These are phyloP conservation scores for Wakefieldia striispora DNA, from an alignment of 768 basidiomycete genomes.

Conservation along the genomic window DNA sequence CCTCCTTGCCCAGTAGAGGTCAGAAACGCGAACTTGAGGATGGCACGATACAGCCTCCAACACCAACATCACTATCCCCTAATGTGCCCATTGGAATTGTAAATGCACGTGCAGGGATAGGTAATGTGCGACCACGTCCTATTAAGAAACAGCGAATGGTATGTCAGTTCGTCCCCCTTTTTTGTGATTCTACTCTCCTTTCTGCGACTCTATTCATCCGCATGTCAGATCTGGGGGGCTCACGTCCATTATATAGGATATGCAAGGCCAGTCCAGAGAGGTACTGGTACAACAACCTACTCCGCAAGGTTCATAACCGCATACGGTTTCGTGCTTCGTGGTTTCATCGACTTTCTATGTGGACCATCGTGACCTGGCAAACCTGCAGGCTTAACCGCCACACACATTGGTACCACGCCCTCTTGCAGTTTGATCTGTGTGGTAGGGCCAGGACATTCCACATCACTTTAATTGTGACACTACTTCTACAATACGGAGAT, in stretches of 20 bases:
- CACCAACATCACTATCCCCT: slow-evolving; percentile 22
- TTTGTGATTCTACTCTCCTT: not conserved
- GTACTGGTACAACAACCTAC: slow-evolving; percentile 70
- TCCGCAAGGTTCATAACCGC: slow-evolving; percentile 57
- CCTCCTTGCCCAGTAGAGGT: slow-evolving; percentile 22
- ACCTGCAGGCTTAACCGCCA: slow-evolving; percentile 6
- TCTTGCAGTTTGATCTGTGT: slow-evolving; percentile 11
- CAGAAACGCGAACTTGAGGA: slow-evolving; percentile 36
- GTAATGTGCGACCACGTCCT: slow-evolving; percentile 61
- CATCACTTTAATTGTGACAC: slow-evolving; percentile 2
- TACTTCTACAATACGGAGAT: slow-evolving; percentile 9
- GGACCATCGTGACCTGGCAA: slow-evolving; percentile 7
- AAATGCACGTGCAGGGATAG: slow-evolving; percentile 57
- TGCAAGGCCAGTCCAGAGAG: slow-evolving; percentile 62
- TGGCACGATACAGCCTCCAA: slow-evolving; percentile 19
- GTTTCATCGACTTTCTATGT: slow-evolving; percentile 4
- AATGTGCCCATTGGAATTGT: slow-evolving; percentile 33
- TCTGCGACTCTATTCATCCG: not conserved
- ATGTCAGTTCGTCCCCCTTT: slow-evolving; percentile 18
- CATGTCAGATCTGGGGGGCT: slow-evolving; percentile 5
- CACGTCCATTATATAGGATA: slow-evolving; percentile 42
- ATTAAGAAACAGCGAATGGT: slow-evolving; percentile 78
- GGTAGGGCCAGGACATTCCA: slow-evolving; percentile 2
- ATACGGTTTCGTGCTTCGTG: not conserved
- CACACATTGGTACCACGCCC: slow-evolving; percentile 2